phyloP scores from a whole-genome alignment of 345 rosid species.

The Citropsis articulata region DNA sequence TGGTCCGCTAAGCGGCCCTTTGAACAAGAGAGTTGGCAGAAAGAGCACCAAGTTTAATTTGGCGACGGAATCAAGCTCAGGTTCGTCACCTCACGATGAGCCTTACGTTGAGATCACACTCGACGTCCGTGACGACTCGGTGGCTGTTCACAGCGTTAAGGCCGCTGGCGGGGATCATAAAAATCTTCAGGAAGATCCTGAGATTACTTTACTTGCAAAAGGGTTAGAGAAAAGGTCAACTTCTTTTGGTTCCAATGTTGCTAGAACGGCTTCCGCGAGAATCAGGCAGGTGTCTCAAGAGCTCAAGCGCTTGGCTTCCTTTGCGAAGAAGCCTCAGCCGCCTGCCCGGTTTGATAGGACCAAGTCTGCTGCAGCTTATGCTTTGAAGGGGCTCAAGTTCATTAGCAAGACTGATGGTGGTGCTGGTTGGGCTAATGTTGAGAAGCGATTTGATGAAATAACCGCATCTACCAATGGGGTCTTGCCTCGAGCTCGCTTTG shows the following conservation, averaged over 20 bases:
- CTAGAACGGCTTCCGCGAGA: conserved; percentile 47
- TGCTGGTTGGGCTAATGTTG: conserved; percentile 67
- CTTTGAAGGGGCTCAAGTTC: conserved; percentile 73
- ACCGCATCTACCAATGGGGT: conserved; percentile 47
- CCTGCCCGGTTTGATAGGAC: conserved; percentile 55
- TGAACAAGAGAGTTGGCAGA: conserved; percentile 39
- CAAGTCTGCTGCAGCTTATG: conserved; percentile 59
- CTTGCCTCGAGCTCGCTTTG: conserved; percentile 46
- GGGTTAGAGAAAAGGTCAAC: conserved; percentile 50
- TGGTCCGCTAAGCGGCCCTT: conserved; percentile 51
- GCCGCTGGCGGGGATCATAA: conserved; percentile 20
- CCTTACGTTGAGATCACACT: conserved; percentile 38
- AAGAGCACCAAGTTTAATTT: conserved; percentile 38
- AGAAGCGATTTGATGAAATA: conserved; percentile 56
- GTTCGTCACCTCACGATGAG: conserved; percentile 13
- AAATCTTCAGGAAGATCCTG: conserved; percentile 27
- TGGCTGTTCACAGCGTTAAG: conserved; percentile 32
- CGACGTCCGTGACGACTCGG: conserved; percentile 42
- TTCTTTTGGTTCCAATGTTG: conserved; percentile 26
- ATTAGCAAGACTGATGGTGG: conserved; percentile 69
- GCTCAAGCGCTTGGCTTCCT: conserved; percentile 51
- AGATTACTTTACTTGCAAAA: conserved; percentile 36
- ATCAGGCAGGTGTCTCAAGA: conserved; percentile 65
- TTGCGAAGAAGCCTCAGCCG: conserved; percentile 37
- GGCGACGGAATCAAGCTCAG: conserved; percentile 22